Evolutionary conservation across 2,329 filamentous ascomycete species (phyloP).

Genomic region (Emmonsiellopsis sp.): DNA sequence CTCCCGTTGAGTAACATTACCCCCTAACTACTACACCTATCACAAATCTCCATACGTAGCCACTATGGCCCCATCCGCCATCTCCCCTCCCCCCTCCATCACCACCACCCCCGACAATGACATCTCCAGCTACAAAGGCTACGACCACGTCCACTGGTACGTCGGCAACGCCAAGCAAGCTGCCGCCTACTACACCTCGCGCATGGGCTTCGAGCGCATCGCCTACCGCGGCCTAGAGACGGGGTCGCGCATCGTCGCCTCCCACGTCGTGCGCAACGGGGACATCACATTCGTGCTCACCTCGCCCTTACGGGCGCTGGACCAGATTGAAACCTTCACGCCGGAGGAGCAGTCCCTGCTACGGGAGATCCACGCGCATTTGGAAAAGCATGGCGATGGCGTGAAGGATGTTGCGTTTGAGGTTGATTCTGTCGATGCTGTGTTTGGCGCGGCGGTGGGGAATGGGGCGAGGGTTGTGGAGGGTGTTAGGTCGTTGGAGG

Average conservation of each 20-base stretch:
- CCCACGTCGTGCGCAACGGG: conserved; percentile 54
- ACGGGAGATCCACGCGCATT: conserved; percentile 67
- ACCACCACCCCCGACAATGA: conserved; percentile 12
- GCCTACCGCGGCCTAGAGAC: conserved; percentile 87
- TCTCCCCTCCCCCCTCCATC: conserved; percentile 25
- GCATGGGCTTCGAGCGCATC: conserved; percentile 74
- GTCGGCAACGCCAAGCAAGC: conserved; percentile 96
- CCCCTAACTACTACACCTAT: neutral
- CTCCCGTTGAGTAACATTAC: too few species aligned
- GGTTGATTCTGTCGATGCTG: conserved; percentile 75
- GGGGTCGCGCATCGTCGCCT: conserved; percentile 68
- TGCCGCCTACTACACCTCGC: conserved; percentile 75
- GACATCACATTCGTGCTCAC: conserved; percentile 35
- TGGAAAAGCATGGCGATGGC: conserved; percentile 81
- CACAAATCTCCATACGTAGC: neutral
- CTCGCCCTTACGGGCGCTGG: conserved; percentile 46
- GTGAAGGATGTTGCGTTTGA: conserved; percentile 95
- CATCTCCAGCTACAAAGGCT: conserved; percentile 55
- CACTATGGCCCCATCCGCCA: conserved; percentile 9
- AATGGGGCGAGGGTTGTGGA: conserved; percentile 33
- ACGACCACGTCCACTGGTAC: conserved; percentile 92
- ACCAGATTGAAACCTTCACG: conserved; percentile 48
- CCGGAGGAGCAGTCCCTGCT: conserved; percentile 56
- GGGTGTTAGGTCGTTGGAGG: conserved; percentile 48
- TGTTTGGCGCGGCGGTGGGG: conserved; percentile 63